Base-by-base conservation (phyloP, 805 yeast genomes). In the Candida yuanshanica region DNA sequence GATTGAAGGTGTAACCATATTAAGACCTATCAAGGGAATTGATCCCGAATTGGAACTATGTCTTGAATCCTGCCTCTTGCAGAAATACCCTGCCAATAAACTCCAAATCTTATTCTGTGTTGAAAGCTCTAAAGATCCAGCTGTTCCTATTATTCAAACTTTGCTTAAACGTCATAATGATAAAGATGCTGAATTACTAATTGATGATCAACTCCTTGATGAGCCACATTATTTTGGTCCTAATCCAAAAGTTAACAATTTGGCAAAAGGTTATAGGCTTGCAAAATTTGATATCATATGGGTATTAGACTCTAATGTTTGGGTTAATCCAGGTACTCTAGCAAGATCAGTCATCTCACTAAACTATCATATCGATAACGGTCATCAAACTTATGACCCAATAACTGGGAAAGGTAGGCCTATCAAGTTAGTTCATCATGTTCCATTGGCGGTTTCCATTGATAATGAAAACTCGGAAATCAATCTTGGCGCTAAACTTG, bases 221-320 rank as follows among this genome's bases (percentile, higher is more conserved):
- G 26, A 74, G 67, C 41, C 9, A 3, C 46, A 43, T 31, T 72
- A 72, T 48, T 82, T 66, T 52, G 95, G 95, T 2, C 93, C 95
- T 5, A 88, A 88, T 53, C 96, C 96, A 7, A 88, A 88, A 61
- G 85, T 88, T 41, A 86, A 87, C 62, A 88, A 88, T 60, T 65
- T 88, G 35, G 79, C 88, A n/a, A 84, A 84, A 58, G 96, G 95
- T 6, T 86, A 81, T 55, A 59, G 65, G 31, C 60, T 60, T 2
- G 91, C 95, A 7, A 73, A 75, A 50, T 66, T 75, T 59, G 95
- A 88, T 55, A 72, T 83, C 16, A 50, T 89, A 11, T 88, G 96
- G 96, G 77, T 86, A 13, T 70, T 85, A 65, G 96, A 88, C 62
- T 79, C 90, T 21, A 88, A 88, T 53, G 93, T 85, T 6, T 83